These are phyloP conservation scores for Leptographium galeiforme DNA, from an alignment of 2,329 filamentous ascomycete species.

Conservation along the genomic window DNA sequence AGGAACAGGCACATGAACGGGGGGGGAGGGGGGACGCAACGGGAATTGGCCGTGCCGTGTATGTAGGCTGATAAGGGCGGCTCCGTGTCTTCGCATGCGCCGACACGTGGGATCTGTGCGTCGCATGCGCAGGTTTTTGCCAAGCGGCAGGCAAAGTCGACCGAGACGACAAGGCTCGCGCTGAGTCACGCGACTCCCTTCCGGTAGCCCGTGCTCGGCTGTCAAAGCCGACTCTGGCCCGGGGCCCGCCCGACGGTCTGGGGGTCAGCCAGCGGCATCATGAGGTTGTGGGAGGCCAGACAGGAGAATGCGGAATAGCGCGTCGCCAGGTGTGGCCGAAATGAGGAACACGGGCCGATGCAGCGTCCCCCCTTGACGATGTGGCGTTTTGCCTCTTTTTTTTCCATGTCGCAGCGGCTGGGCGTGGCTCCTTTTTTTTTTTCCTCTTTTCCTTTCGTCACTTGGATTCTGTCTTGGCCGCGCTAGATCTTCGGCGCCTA, in stretches of 20 bases:
- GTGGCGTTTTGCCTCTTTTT: background rate
- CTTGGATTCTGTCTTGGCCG: background rate
- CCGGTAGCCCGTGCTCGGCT: conserved; percentile 1
- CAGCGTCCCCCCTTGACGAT: background rate
- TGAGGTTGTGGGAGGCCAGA: background rate
- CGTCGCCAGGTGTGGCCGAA: background rate
- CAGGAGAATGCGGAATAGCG: background rate
- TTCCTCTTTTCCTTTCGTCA: background rate
- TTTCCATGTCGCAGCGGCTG: background rate
- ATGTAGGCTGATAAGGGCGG: too few species aligned
- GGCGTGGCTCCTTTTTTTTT: background rate
- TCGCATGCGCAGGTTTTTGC: too few species aligned
- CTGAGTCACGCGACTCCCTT: background rate
- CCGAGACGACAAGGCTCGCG: too few species aligned
- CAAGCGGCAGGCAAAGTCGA: too few species aligned
- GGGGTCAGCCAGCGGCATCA: background rate
- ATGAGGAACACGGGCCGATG: background rate
- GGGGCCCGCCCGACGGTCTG: background rate
- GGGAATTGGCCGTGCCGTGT: too few species aligned
- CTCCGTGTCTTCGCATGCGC: too few species aligned
- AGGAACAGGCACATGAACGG: too few species aligned
- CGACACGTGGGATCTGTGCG: too few species aligned
- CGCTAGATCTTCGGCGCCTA: background rate
- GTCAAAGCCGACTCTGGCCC: background rate
- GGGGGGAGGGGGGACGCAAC: too few species aligned